These are phyloP conservation scores for Gynochthodes officinalis DNA, from an alignment of 257 asterid species.

Conservation along the genomic window DNA sequence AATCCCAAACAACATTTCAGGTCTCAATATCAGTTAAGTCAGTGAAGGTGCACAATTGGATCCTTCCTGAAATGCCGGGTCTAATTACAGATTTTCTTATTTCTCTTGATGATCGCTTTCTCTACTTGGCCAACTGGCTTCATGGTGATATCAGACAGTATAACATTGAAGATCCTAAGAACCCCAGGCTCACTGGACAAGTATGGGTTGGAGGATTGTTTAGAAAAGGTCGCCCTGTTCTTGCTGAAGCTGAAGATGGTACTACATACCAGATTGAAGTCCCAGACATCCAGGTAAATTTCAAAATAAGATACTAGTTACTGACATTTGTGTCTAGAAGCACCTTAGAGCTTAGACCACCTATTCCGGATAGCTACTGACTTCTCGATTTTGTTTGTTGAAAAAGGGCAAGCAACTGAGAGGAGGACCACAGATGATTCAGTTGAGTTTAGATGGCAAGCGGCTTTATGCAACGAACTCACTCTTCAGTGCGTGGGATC, in stretches of 20 bases:
- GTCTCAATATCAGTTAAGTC: slow-evolving; percentile 55
- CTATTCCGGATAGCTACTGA: neutral
- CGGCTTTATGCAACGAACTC: slow-evolving; percentile 84
- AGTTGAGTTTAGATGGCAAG: slow-evolving; percentile 90
- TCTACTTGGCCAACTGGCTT: slow-evolving; percentile 85
- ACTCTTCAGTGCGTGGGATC: slow-evolving; percentile 89
- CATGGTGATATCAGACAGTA: slow-evolving; percentile 94
- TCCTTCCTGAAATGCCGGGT: slow-evolving; percentile 87
- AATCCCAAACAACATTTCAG: slow-evolving; percentile 33
- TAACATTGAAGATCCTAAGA: slow-evolving; percentile 72
- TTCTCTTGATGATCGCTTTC: slow-evolving; percentile 73
- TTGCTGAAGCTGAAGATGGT: slow-evolving; percentile 76
- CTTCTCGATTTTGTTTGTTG: neutral
- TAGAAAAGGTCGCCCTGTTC: slow-evolving; percentile 57
- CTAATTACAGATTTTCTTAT: slow-evolving; percentile 76
- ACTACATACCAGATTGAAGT: slow-evolving; percentile 71
- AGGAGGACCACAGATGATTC: slow-evolving; percentile 99
- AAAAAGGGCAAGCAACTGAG: slow-evolving; percentile 63
- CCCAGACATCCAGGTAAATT: slow-evolving; percentile 68
- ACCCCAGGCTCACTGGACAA: slow-evolving; percentile 68
- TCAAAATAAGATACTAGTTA: too few species aligned
- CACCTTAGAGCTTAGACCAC: too few species aligned
- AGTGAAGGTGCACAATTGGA: slow-evolving; percentile 80
- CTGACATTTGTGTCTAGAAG: too few species aligned
- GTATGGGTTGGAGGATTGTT: slow-evolving; percentile 77